Evolutionary conservation across 352 stramenopile genomes (phyloP), one percentile per base, ranked within the genome.

Genomic region (Globisporangium barbulae): DNA sequence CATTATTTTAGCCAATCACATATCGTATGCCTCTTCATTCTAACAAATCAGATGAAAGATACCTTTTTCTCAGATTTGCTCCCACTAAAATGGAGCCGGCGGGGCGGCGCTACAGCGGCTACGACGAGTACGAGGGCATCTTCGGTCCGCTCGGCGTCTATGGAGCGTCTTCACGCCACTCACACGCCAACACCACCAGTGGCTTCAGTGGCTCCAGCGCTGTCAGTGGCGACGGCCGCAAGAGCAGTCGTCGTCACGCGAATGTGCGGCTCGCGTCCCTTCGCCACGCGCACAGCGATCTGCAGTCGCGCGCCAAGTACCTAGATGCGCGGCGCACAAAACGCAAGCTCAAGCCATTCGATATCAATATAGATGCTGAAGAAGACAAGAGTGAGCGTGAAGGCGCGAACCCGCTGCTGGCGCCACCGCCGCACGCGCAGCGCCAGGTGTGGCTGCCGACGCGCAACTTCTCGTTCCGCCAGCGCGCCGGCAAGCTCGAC

Each of bases 401-500:
- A 33, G 61, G 41, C 17, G 17, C 0, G 2, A 39, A 63, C 7
- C 57, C 45, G 1, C 21, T 56, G 12, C 19, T 56, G 12, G 25
- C 19, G 28, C 35, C 31, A 30, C 19, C 33, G 5, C n/a, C 50
- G 55, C 44, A 59, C 28, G 22, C 12, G 54, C 63, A 10, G 30
- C 71, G 71, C 49, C 80, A 89, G 42, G 76, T 92, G 39, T 92
- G 83, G 81, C 67, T 93, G 13, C 83, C 83, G 30, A 74, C 82
- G 10, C 81, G 80, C n/a, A 78, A 79, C 49, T 94, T 94, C 41
- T 65, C 79, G 21, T 94, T 94, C 48, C 80, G 82, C 28, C 83
- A 92, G 57, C 74, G 85, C 22, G 77, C 78, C 47, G 83, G 84
- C 1, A 93, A 91, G 67, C 62, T 94, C 39, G 85, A 94, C 53